Percentiles rank a stretch among this genome's conserved stretches.
Evolutionary conservation across 352 stramenopile genomes (phyloP).

Genomic region (Phytophthora aleatoria): DNA sequence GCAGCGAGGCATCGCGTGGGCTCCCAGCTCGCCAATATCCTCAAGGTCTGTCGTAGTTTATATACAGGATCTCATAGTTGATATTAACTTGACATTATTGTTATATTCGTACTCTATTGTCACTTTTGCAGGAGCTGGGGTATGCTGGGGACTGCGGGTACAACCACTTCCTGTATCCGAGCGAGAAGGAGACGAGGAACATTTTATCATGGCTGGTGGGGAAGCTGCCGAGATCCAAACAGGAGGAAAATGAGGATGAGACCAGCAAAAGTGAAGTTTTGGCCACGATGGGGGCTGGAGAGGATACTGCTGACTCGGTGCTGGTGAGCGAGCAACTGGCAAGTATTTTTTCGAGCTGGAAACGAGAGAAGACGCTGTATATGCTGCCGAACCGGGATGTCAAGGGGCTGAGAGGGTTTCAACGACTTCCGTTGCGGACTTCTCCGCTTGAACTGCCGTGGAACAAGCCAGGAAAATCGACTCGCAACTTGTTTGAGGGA

Average conservation of each 20-base stretch:
- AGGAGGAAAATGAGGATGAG: conserved; percentile 35
- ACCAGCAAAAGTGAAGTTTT: conserved; percentile 16
- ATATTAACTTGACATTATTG: neutral
- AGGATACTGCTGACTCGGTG: conserved; percentile 1
- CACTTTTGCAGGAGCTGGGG: conserved; percentile 58
- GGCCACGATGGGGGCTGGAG: neutral
- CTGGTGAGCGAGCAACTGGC: conserved; percentile 16
- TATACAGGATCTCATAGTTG: conserved; percentile 1
- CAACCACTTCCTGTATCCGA: conserved; percentile 90
- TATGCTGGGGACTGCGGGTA: conserved; percentile 88
- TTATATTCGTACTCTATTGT: conserved; percentile 8
- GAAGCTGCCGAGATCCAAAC: conserved; percentile 56
- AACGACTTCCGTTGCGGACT: conserved; percentile 52
- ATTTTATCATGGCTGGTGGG: conserved; percentile 86
- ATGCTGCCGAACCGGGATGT: conserved; percentile 48
- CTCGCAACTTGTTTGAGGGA: conserved; percentile 34
- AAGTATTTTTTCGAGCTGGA: conserved; percentile 61
- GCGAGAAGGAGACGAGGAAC: conserved; percentile 75
- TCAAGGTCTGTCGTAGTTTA: conserved; percentile 60
- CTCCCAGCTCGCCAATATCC: conserved; percentile 66
- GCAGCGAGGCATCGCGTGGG: conserved; percentile 76
- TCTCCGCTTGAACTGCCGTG: conserved; percentile 46
- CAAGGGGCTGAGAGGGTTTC: conserved; percentile 46
- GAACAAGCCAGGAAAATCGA: conserved; percentile 14
- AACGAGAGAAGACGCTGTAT: conserved; percentile 50